Evolutionary conservation across 192 early-diverging fungal genomes (phyloP).

Genomic region (Entomortierella lignicola): DNA sequence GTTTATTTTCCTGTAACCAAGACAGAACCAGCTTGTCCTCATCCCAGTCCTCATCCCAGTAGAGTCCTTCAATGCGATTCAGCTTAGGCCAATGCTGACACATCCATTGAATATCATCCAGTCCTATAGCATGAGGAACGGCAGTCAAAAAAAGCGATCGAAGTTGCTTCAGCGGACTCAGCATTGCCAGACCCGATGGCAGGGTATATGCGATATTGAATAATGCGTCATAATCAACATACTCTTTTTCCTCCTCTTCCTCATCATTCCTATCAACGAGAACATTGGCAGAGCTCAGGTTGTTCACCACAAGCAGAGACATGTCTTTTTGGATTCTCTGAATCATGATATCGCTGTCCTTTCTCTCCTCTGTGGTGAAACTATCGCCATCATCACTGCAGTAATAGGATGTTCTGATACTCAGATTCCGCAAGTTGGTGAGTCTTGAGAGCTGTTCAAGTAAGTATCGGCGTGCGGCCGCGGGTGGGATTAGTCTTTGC

Average conservation of each 20-base stretch:
- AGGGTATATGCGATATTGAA: slow-evolving; percentile 12
- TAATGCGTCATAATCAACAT: not conserved
- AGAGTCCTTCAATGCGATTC: slow-evolving; percentile 11
- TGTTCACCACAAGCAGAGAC: not conserved
- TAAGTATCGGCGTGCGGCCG: slow-evolving; percentile 17
- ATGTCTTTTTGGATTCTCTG: slow-evolving; percentile 5
- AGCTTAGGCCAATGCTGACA: slow-evolving; percentile 13
- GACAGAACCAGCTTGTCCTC: slow-evolving; percentile 8
- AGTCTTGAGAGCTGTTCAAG: slow-evolving; percentile 15
- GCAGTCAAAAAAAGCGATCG: not conserved
- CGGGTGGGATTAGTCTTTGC: slow-evolving; percentile 1
- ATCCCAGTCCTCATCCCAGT: slow-evolving; percentile 10
- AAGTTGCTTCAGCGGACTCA: slow-evolving; percentile 13
- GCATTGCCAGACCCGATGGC: slow-evolving; percentile 6
- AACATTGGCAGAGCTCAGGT: slow-evolving; percentile 1
- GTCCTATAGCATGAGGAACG: not conserved
- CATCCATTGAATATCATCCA: slow-evolving; percentile 27
- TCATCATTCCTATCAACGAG: not conserved
- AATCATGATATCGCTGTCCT: slow-evolving; percentile 1
- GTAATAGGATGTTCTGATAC: not conserved
- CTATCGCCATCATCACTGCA: not conserved
- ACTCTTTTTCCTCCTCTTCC: not conserved
- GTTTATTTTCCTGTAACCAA: slow-evolving; percentile 12
- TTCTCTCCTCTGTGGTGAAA: not conserved
- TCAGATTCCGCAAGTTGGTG: slow-evolving; percentile 14